A percentile compares a stretch with the other conserved stretches of the same genome.
These are phyloP conservation scores for Sarcocystis neurona DNA, from an alignment of 169 alveolate species.

Conservation along the genomic window DNA sequence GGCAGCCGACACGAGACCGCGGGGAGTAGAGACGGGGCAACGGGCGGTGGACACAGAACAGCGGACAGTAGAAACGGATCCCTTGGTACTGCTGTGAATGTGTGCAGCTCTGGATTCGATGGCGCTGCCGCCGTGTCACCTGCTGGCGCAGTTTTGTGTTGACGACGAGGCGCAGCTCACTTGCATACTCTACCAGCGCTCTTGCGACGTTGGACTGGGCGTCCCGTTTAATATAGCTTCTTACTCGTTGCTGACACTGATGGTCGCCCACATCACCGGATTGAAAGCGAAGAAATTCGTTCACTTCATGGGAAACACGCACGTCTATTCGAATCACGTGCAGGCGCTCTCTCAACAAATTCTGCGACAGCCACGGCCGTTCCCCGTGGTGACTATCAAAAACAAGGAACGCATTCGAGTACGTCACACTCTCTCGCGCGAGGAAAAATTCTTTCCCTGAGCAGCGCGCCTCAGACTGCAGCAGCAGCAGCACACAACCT, in stretches of 20 bases:
- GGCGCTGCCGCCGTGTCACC: conserved; percentile 99
- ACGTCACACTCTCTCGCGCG: conserved; percentile 43
- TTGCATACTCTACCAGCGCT: conserved; percentile 96
- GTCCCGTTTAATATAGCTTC: conserved; percentile 98
- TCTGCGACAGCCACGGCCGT: conserved; percentile 94
- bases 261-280: conserved; percentile 94
- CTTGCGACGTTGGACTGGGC: conserved; percentile 98
- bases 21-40: too few relatives aligned
- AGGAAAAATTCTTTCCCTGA: neutral
- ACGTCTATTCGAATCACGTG: conserved; percentile 93
- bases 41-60: too few relatives aligned
- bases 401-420: neutral
- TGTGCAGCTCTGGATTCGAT: conserved; percentile 73
- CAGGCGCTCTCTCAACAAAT: conserved; percentile 91
- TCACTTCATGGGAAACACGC: conserved; percentile 96
- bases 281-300: conserved; percentile 91
- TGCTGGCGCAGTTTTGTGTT: conserved; percentile 94
- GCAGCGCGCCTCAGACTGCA: neutral
- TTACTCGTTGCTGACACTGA: conserved; percentile 93
- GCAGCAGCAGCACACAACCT: too few relatives aligned
- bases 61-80: too few relatives aligned
- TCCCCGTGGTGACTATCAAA: conserved; percentile 92
- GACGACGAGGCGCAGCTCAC: conserved; percentile 86
- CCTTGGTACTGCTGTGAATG: too few relatives aligned
- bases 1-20: too few relatives aligned